Conservation (phyloP, 169 alveolate species). For the Plasmodium gonderi region DNA sequence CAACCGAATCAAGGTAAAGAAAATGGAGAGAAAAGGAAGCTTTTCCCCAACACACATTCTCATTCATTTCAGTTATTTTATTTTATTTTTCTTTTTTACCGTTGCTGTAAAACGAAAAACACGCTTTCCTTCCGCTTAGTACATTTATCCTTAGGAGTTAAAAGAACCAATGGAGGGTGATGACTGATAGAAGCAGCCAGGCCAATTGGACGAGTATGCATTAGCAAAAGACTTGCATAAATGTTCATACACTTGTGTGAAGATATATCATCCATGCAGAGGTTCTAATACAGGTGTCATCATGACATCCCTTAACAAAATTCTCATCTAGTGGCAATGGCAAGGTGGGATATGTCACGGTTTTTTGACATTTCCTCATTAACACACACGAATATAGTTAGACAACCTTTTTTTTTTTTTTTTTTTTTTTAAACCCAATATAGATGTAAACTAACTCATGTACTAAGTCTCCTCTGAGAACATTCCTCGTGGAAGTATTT, state of each 20-base stretch:
- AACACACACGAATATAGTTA: too few relatives aligned
- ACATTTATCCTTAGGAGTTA: background rate
- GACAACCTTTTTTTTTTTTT: background rate
- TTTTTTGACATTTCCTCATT: too few relatives aligned
- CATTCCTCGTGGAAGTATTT: constrained; percentile 10
- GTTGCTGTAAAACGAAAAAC: constrained; percentile 25
- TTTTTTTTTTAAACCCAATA: background rate
- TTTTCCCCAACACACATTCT: background rate
- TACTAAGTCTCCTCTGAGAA: background rate
- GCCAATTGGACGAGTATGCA: too few relatives aligned
- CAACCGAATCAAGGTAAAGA: background rate
- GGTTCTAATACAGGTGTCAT: too few relatives aligned
- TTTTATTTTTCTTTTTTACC: constrained; percentile 3
- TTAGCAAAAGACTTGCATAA: too few relatives aligned
- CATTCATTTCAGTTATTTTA: background rate
- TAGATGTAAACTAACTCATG: background rate
- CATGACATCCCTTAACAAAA: too few relatives aligned
- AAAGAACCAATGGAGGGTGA: background rate
- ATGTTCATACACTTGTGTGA: too few relatives aligned
- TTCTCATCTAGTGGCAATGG: too few relatives aligned
- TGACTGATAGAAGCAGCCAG: too few relatives aligned
- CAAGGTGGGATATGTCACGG: too few relatives aligned
- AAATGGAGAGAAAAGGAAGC: background rate
- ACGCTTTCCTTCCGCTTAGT: background rate
- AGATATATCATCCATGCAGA: too few relatives aligned